Conservation (phyloP, 306 rosid genomes). For the Gastrolobium bilobum region DNA sequence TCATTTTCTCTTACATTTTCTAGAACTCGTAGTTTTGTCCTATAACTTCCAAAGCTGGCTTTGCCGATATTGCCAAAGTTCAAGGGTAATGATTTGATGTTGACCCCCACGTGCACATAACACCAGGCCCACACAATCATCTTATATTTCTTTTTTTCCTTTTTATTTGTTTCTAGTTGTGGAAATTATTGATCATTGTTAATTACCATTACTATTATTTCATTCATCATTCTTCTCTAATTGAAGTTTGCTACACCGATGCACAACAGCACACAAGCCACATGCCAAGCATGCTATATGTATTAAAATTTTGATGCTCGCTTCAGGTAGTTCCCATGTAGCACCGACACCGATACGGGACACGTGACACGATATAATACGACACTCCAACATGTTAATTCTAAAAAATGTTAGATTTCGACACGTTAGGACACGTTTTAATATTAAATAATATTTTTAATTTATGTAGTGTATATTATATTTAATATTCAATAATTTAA, state of each 20-base stretch:
- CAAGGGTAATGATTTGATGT: slow-evolving; percentile 47
- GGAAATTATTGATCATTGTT: slow-evolving; percentile 43
- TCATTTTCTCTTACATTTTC: slow-evolving; percentile 28
- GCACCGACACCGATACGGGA: too few relatives aligned
- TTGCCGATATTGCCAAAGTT: slow-evolving; percentile 16
- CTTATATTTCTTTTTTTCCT: background rate
- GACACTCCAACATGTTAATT: too few relatives aligned
- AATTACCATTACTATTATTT: slow-evolving; percentile 3
- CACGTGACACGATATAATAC: too few relatives aligned
- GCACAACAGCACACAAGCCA: background rate
- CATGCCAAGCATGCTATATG: slow-evolving; percentile 7
- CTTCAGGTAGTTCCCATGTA: background rate
- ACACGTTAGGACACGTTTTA: too few relatives aligned
- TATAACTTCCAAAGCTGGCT: slow-evolving; percentile 50
- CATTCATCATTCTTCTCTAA: slow-evolving; percentile 12
- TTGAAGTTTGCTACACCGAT: background rate
- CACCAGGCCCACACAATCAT: slow-evolving; percentile 46
- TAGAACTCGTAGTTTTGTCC: slow-evolving; percentile 26
- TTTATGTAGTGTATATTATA: too few relatives aligned
- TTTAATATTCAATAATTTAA: too few relatives aligned
- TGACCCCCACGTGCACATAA: slow-evolving; percentile 51
- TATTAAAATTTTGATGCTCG: slow-evolving; percentile 10
- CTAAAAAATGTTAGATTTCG: too few relatives aligned
- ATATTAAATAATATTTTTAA: too few relatives aligned
- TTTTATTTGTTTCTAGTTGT: background rate